Conservation (phyloP, 73 alveolate species). For the Tetrahymena thermophila region DNA sequence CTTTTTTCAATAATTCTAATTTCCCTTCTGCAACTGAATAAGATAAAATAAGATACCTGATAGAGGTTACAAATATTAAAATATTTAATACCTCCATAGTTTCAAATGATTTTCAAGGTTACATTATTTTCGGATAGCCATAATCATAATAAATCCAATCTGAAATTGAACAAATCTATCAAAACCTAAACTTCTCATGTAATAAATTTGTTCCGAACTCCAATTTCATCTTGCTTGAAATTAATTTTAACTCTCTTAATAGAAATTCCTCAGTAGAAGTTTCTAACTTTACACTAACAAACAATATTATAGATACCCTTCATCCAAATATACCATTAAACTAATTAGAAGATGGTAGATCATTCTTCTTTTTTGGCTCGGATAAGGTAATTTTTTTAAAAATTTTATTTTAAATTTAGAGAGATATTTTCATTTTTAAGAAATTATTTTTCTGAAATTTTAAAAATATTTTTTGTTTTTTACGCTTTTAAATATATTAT, state of each 20-base stretch:
- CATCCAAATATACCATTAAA: not conserved
- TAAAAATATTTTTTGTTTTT: too few species aligned
- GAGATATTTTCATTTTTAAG: too few species aligned
- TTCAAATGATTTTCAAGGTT: not conserved
- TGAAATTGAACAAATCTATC: not conserved
- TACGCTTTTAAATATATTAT: too few species aligned
- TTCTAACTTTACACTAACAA: not conserved
- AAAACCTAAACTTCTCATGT: not conserved
- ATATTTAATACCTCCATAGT: not conserved
- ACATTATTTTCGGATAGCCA: not conserved
- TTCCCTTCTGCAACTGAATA: not conserved
- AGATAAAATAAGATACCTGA: not conserved
- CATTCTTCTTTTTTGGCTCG: not conserved
- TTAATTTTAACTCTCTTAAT: not conserved
- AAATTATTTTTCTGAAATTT: too few species aligned
- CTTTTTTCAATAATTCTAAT: not conserved
- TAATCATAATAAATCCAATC: not conserved
- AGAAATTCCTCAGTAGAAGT: not conserved
- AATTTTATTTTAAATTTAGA: too few species aligned
- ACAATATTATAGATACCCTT: not conserved
- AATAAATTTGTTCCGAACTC: not conserved
- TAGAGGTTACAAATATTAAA: not conserved
- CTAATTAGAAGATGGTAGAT: not conserved
- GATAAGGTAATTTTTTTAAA: not conserved
- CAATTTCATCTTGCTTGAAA: not conserved